These are phyloP conservation scores for Jamesozyma piceae DNA, from an alignment of 805 yeast genomes.

Conservation along the genomic window DNA sequence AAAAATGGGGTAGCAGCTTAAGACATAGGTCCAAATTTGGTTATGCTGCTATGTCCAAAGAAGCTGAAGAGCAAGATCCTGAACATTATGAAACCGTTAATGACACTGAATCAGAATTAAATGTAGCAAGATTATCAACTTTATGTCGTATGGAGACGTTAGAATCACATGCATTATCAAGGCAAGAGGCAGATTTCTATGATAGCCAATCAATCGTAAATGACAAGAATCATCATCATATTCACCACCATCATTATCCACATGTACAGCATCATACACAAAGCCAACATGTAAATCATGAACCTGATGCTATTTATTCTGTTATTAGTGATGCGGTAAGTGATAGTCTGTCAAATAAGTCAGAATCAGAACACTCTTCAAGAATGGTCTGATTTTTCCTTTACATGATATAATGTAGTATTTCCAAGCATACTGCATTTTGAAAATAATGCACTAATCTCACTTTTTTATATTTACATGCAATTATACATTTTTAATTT, in stretches of 20 bases:
- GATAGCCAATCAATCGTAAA: constrained; percentile 1
- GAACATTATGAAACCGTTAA: constrained; percentile 5
- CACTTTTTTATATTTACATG: too few relatives aligned
- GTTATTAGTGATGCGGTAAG: constrained; percentile 1
- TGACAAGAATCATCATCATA: not conserved
- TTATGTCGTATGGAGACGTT: constrained; percentile 8
- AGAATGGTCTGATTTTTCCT: constrained; percentile 3
- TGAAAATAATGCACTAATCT: too few relatives aligned
- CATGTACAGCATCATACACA: too few relatives aligned
- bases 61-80: constrained; percentile 26
- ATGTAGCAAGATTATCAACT: constrained; percentile 7
- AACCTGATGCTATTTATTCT: not conserved
- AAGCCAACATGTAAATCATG: not conserved
- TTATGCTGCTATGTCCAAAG: constrained; percentile 43
- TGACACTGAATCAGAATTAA: constrained; percentile 2
- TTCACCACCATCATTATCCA: too few relatives aligned
- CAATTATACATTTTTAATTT: too few relatives aligned
- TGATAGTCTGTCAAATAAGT: not conserved
- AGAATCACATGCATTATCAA: constrained; percentile 3
- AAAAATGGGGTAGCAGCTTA: constrained; percentile 45
- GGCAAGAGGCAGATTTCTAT: constrained; percentile 1
- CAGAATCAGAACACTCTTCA: not conserved
- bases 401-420: too few relatives aligned
- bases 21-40: constrained; percentile 54
- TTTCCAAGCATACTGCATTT: too few relatives aligned